These are phyloP conservation scores for Tetrapisispora namnaoensis DNA, from an alignment of 805 yeast species.

Conservation along the genomic window DNA sequence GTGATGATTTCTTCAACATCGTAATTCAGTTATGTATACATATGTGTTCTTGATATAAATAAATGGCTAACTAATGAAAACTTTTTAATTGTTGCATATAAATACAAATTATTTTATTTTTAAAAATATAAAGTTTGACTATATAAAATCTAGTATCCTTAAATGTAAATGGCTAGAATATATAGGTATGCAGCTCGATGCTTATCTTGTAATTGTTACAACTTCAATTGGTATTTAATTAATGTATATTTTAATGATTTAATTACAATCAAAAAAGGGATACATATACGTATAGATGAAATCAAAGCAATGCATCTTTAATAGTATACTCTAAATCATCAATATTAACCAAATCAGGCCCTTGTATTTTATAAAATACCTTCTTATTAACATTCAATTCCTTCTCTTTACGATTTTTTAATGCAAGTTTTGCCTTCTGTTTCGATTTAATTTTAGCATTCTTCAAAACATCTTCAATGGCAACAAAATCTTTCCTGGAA, in stretches of 20 bases:
- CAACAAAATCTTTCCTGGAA: conserved; percentile 11
- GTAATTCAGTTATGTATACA: neutral
- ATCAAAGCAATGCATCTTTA: neutral
- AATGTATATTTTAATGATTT: neutral
- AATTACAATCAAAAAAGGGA: too few species aligned
- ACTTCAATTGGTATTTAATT: neutral
- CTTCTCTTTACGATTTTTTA: conserved; percentile 4
- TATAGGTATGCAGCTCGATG: neutral
- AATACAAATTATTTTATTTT: too few species aligned
- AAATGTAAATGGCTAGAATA: neutral
- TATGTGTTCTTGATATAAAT: neutral
- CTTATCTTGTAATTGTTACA: neutral
- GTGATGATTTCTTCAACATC: neutral
- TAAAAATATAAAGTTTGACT: too few species aligned
- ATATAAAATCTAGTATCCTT: too few species aligned
- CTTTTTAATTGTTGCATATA: neutral
- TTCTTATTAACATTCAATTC: conserved; percentile 1
- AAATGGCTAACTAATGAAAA: neutral
- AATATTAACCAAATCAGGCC: neutral
- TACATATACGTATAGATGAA: too few species aligned
- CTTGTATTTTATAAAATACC: conserved; percentile 3
- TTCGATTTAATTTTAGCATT: conserved; percentile 11
- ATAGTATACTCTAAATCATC: neutral
- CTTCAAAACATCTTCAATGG: conserved; percentile 11
- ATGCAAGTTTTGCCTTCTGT: conserved; percentile 10